Conservation (phyloP, 2,329 filamentous ascomycete species). For the Raffaelea albimanens region DNA sequence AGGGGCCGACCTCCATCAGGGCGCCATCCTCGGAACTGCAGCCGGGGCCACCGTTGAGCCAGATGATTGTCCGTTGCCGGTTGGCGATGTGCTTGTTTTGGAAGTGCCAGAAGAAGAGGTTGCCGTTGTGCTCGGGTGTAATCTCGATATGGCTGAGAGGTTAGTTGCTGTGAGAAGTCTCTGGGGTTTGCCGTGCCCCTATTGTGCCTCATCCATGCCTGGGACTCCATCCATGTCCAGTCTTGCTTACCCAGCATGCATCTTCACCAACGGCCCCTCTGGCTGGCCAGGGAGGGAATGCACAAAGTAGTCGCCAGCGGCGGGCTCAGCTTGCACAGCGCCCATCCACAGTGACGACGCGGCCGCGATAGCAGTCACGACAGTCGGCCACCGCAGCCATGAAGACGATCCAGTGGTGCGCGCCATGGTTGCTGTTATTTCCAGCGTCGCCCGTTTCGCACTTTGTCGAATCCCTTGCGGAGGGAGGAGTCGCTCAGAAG, state of each 20-base stretch:
- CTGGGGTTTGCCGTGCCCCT: constrained; percentile 8
- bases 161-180: no score
- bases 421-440: not conserved
- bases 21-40: constrained; percentile 97
- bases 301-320: constrained; percentile 83
- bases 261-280: constrained; percentile 71
- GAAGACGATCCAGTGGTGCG: not conserved
- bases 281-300: constrained; percentile 77
- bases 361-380: constrained; percentile 23
- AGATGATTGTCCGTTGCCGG: constrained; percentile 81
- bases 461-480: not conserved
- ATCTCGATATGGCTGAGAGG: constrained; percentile 79
- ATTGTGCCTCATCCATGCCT: constrained; percentile 14
- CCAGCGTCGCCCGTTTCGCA: not conserved
- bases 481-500: no score
- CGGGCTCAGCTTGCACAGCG: constrained; percentile 29
- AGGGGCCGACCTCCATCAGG: constrained; percentile 92
- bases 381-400: constrained; percentile 17
- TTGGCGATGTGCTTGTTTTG: constrained; percentile 94
- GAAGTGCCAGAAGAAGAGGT: constrained; percentile 98
- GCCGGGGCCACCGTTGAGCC: constrained; percentile 93
- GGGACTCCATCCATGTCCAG: no score
- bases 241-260: constrained; percentile 94
- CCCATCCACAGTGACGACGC: constrained; percentile 29
- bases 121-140: constrained; percentile 73